Percentiles rank a stretch among this genome's conserved stretches.
phyloP scores from a whole-genome alignment of 208 protist species.

The Blechomonas ayalai region DNA sequence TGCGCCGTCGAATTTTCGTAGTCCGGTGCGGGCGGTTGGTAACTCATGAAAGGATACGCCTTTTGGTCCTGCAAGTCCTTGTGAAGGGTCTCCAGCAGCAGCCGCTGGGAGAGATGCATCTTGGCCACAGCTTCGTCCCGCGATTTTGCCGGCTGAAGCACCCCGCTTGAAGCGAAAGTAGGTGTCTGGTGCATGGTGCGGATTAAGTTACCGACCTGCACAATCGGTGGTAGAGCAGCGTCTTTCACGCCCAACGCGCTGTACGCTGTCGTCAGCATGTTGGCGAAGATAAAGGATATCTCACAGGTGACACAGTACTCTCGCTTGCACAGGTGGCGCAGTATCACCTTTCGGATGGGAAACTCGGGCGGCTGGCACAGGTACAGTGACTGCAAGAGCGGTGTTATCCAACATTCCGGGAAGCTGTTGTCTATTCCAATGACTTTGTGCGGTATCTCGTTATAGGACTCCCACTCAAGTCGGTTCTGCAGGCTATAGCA shows the following conservation, averaged over 20 bases:
- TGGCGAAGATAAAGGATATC: constrained; percentile 78
- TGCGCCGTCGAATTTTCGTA: constrained; percentile 65
- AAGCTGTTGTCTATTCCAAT: constrained; percentile 86
- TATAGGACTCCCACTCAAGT: constrained; percentile 77
- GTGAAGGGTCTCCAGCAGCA: constrained; percentile 73
- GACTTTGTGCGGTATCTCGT: constrained; percentile 67
- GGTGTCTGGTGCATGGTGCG: constrained; percentile 74
- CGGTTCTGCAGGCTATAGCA: constrained; percentile 81
- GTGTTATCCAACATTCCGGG: constrained; percentile 83
- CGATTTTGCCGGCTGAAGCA: constrained; percentile 66
- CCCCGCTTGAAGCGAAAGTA: constrained; percentile 25
- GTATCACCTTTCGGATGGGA: constrained; percentile 69
- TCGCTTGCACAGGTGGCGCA: constrained; percentile 70
- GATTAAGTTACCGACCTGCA: constrained; percentile 74
- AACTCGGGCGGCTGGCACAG: constrained; percentile 78
- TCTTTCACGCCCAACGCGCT: constrained; percentile 43
- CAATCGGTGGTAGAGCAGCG: constrained; percentile 69
- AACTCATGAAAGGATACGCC: constrained; percentile 64
- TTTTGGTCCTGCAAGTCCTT: constrained; percentile 73
- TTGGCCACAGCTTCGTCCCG: constrained; percentile 83
- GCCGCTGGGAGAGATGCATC: constrained; percentile 65
- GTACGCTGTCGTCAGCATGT: constrained; percentile 71
- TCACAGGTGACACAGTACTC: constrained; percentile 89
- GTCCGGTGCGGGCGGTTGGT: constrained; percentile 42
- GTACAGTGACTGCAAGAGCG: constrained; percentile 79